Conservation (phyloP, 2,329 filamentous ascomycete genomes). For the Aspergillus uvarum region DNA sequence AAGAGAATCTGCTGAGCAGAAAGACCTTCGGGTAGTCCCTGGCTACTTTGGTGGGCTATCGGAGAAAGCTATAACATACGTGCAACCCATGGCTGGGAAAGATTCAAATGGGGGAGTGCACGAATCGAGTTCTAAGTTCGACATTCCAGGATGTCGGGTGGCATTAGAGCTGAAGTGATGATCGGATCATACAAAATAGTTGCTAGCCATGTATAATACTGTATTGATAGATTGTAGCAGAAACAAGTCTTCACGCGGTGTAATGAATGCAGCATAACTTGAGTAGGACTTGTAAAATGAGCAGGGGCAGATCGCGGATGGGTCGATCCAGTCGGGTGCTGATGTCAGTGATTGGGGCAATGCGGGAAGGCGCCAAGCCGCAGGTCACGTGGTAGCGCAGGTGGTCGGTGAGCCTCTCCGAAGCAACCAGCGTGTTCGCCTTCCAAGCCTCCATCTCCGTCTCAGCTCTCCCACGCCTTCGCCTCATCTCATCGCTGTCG, state of each 20-base stretch:
- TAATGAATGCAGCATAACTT: too few relatives aligned
- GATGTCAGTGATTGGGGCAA: not conserved
- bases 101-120: conserved; percentile 3
- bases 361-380: conserved; percentile 27
- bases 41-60: conserved; percentile 42
- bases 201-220: too few relatives aligned
- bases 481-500: conserved; percentile 29
- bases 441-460: conserved; percentile 32
- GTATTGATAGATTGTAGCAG: too few relatives aligned
- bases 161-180: conserved; percentile 18
- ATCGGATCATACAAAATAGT: too few relatives aligned
- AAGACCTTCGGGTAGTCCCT: conserved; percentile 26
- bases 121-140: conserved; percentile 34
- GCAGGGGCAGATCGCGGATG: too few relatives aligned
- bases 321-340: not conserved
- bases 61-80: conserved; percentile 39
- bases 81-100: conserved; percentile 22
- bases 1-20: conserved; percentile 2
- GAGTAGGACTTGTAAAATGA: too few relatives aligned
- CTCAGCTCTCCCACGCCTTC: conserved; percentile 29
- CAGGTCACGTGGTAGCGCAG: conserved; percentile 31
- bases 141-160: conserved; percentile 36
- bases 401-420: conserved; percentile 25
- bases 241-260: too few relatives aligned
- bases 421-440: conserved; percentile 39